Percentiles rank a stretch among this genome's conserved stretches.
phyloP scores from a whole-genome alignment of 2,329 filamentous ascomycete species.

The Xylaria hypoxylon region DNA sequence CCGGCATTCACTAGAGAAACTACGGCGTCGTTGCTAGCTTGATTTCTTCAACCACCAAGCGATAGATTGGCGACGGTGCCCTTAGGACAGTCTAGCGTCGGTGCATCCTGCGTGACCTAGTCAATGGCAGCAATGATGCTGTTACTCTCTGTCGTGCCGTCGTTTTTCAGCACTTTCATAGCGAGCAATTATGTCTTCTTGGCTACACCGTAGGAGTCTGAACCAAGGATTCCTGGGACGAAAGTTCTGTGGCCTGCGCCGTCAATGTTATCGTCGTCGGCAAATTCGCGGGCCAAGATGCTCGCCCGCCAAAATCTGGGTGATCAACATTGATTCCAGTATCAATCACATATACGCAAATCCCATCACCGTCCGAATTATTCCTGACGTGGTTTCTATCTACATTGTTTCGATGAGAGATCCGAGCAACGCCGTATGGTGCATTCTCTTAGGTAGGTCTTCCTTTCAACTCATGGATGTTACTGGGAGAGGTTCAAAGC shows the following conservation, averaged over 20 bases:
- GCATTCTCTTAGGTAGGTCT: slow-evolving; percentile 44
- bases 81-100: slow-evolving; percentile 51
- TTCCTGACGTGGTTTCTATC: slow-evolving; percentile 43
- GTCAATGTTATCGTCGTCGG: slow-evolving; percentile 44
- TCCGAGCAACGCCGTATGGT: slow-evolving; percentile 44
- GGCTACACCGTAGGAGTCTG: slow-evolving; percentile 58
- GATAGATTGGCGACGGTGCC: slow-evolving; percentile 66
- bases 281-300: slow-evolving; percentile 34
- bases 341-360: slow-evolving; percentile 58
- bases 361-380: slow-evolving; percentile 42
- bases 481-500: neutral
- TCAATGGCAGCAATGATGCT: slow-evolving; percentile 46
- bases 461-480: slow-evolving; percentile 12
- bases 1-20: slow-evolving; percentile 58
- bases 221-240: slow-evolving; percentile 48
- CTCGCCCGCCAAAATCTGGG: slow-evolving; percentile 46
- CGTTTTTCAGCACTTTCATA: slow-evolving; percentile 58
- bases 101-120: slow-evolving; percentile 59
- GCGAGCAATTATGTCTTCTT: slow-evolving; percentile 56
- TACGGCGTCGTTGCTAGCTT: slow-evolving; percentile 62
- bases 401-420: slow-evolving; percentile 40
- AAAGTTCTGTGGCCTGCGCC: slow-evolving; percentile 57
- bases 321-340: slow-evolving; percentile 56
- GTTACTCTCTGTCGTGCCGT: slow-evolving; percentile 42
- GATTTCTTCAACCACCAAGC: slow-evolving; percentile 59